Conservation (phyloP, 208 protist genomes). For the Leptomonas pyrrhocoris region DNA sequence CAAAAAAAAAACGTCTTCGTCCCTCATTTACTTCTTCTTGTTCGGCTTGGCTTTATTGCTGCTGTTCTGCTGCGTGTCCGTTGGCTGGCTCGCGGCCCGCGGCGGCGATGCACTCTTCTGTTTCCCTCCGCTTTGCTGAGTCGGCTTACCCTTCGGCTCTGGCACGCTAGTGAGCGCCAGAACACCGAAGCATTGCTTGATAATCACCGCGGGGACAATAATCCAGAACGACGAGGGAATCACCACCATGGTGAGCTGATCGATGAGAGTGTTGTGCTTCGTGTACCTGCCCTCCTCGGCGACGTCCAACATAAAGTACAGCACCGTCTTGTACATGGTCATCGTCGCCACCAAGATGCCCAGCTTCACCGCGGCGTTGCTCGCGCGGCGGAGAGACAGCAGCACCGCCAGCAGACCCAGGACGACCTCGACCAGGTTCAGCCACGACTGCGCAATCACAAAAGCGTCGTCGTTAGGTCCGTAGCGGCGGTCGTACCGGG, state of each 20-base stretch:
- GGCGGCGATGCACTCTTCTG: neutral
- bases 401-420: constrained; percentile 54
- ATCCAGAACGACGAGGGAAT: constrained; percentile 75
- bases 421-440: constrained; percentile 74
- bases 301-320: constrained; percentile 74
- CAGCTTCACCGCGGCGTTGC: constrained; percentile 46
- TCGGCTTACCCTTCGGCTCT: neutral
- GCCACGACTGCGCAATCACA: constrained; percentile 80
- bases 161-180: constrained; percentile 23
- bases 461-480: constrained; percentile 82
- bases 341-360: constrained; percentile 56
- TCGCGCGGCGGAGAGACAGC: constrained; percentile 21
- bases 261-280: constrained; percentile 56
- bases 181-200: constrained; percentile 44
- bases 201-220: constrained; percentile 51
- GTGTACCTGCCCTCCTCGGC: constrained; percentile 70
- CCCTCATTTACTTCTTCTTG: constrained; percentile 14
- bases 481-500: constrained; percentile 76
- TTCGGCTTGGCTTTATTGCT: constrained; percentile 1
- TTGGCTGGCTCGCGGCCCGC: neutral
- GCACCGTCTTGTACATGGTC: constrained; percentile 85
- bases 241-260: constrained; percentile 57
- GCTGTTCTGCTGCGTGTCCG: neutral
- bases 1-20: neutral
- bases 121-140: neutral